Percentiles rank a stretch among this genome's conserved stretches.
Evolutionary conservation across 345 rosid genomes (phyloP).

Genomic region (Noccaea bulbosa): DNA sequence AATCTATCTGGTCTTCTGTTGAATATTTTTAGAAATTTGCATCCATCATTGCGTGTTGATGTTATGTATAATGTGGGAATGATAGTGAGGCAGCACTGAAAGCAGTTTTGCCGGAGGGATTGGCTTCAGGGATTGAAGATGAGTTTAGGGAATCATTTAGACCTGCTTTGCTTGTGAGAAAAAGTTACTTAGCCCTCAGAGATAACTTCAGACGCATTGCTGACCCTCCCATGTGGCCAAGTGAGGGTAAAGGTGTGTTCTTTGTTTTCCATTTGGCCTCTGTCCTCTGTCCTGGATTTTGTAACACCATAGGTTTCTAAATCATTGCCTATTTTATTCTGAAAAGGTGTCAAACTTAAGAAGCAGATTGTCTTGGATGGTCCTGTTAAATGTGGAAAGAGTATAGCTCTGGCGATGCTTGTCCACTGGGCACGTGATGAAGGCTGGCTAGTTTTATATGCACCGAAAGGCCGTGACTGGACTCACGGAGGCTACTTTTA

Average conservation of each 20-base stretch:
- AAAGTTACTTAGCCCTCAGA: slow-evolving; percentile 83
- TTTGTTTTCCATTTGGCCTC: not conserved
- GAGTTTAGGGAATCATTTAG: slow-evolving; percentile 89
- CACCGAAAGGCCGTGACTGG: slow-evolving; percentile 85
- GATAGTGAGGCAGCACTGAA: slow-evolving; percentile 59
- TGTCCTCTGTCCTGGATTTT: not conserved
- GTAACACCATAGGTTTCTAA: not conserved
- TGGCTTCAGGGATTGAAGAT: slow-evolving; percentile 67
- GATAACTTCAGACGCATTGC: slow-evolving; percentile 87
- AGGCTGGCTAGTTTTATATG: slow-evolving; percentile 96
- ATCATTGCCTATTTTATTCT: slow-evolving; percentile 1
- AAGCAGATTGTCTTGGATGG: slow-evolving; percentile 96
- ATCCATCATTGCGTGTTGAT: slow-evolving; percentile 19
- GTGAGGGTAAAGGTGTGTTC: slow-evolving; percentile 55
- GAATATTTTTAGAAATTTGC: not conserved
- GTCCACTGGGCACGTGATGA: slow-evolving; percentile 98
- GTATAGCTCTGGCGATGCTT: slow-evolving; percentile 89
- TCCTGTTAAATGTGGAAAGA: slow-evolving; percentile 89
- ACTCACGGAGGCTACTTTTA: slow-evolving; percentile 89
- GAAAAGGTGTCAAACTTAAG: slow-evolving; percentile 61
- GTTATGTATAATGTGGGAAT: slow-evolving; percentile 19
- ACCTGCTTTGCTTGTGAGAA: slow-evolving; percentile 73
- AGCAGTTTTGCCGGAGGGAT: slow-evolving; percentile 72
- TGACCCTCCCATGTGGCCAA: slow-evolving; percentile 70
- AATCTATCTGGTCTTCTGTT: not conserved